Conservation (phyloP, 805 yeast genomes). For the Debaryomyces hansenii region DNA sequence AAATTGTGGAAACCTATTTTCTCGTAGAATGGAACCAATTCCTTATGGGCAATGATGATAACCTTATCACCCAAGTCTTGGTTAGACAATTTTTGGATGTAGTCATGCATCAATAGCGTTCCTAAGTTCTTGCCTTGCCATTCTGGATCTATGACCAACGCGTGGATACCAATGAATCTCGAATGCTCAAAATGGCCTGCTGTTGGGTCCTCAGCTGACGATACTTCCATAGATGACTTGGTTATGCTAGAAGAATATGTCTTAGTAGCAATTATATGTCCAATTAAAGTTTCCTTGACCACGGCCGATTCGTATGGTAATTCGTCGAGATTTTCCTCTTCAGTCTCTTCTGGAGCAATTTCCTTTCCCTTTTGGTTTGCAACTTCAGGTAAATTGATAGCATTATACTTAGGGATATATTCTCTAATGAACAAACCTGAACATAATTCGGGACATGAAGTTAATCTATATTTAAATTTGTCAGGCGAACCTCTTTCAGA, state of each 20-base stretch:
- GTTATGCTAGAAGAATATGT: conserved; percentile 51
- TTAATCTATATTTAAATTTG: conserved; percentile 64
- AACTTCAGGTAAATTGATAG: conserved; percentile 41
- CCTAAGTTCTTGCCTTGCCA: conserved; percentile 84
- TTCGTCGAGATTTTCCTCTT: conserved; percentile 32
- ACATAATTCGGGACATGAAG: conserved; percentile 85
- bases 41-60: conserved; percentile 68
- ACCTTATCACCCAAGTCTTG: conserved; percentile 83
- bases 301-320: conserved; percentile 52
- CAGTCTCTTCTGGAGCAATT: conserved; percentile 14
- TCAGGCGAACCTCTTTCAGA: conserved; percentile 68
- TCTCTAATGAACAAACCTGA: conserved; percentile 83
- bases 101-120: conserved; percentile 80
- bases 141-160: conserved; percentile 72
- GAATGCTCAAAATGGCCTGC: conserved; percentile 78
- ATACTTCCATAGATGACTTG: conserved; percentile 60
- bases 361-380: conserved; percentile 31
- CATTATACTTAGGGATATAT: conserved; percentile 48
- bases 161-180: conserved; percentile 74
- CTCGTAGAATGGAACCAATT: conserved; percentile 73
- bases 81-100: conserved; percentile 83
- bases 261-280: conserved; percentile 80
- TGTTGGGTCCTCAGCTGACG: conserved; percentile 34
- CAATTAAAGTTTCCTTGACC: conserved; percentile 66
- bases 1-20: conserved; percentile 74